Evolutionary conservation across 2,329 filamentous ascomycete genomes (phyloP).

Genomic region (Fusarium nurragi): DNA sequence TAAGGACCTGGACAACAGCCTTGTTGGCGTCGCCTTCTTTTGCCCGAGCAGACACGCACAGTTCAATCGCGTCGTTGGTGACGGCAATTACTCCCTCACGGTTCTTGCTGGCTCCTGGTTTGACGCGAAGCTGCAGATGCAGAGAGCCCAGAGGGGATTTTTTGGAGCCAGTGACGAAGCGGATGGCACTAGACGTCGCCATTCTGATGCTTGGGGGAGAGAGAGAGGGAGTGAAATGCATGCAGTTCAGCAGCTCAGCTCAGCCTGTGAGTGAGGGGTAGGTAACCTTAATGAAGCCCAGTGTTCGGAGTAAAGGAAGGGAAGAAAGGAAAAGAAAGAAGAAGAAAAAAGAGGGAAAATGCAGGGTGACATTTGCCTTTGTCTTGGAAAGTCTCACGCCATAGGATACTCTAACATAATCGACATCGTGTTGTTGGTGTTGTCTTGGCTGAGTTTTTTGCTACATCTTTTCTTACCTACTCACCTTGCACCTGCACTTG

Average conservation of each 20-base stretch:
- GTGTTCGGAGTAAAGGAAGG: no score
- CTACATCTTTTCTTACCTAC: neutral
- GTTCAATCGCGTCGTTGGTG: slow-evolving; percentile 65
- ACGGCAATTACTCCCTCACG: slow-evolving; percentile 69
- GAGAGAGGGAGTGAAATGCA: neutral
- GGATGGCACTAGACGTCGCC: slow-evolving; percentile 51
- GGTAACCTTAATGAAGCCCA: neutral
- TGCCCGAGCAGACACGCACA: slow-evolving; percentile 73
- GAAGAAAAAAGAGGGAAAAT: no score
- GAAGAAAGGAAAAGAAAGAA: no score
- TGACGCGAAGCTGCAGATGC: slow-evolving; percentile 72
- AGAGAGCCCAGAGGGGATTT: slow-evolving; percentile 59
- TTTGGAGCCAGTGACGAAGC: slow-evolving; percentile 59
- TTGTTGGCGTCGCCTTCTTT: slow-evolving; percentile 75
- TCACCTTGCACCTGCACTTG: neutral
- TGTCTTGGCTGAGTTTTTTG: neutral
- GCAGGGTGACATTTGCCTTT: neutral
- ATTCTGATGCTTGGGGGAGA: slow-evolving; percentile 22
- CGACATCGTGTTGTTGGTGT: neutral
- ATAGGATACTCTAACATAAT: slow-evolving; percentile 1
- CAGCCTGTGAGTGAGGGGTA: slow-evolving; percentile 20
- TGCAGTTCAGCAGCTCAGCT: neutral
- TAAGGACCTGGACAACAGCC: slow-evolving; percentile 70
- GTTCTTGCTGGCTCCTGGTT: slow-evolving; percentile 69
- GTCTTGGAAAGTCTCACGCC: neutral